Evolutionary conservation across 108 stramenopile species (phyloP), one percentile per base, ranked within the genome.

Genomic region (Bacterosira constricta): DNA sequence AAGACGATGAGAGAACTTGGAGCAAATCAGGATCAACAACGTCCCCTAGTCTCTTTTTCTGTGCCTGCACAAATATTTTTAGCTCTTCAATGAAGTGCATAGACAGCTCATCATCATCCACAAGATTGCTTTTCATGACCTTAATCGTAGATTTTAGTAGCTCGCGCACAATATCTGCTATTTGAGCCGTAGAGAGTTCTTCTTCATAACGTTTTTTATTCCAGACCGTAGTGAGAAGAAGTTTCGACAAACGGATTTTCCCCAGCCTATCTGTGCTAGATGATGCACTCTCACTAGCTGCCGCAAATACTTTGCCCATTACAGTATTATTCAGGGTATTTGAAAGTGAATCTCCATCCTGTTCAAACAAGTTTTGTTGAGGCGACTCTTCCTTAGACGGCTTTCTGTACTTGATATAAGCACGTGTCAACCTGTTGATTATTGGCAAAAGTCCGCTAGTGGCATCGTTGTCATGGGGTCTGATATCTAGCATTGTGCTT

Each of bases 181-280:
- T 42, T 41, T 71, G 63, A n/a, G 29, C 15, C 2, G 62, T 15
- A 4, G 63, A 20, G 31, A 79, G 54, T 36, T 26, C 53, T 1
- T 23, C 35, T 11, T 66, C 64, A 7, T n/a, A 26, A 17, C 30
- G 37, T 37, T 45, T 61, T 27, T 46, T 13, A 51, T 51, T 58
- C 66, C 75, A 77, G 21, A 77, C 23, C 27, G 51, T 54, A 44
- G 27, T 57, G 49, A 69, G 46, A 31, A 77, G 56, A 31, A 77
- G 76, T 56, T 38, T 69, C n/a, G 68, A 57, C n/a, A 64, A 55
- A 30, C 36, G 18, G n/a, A 73, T 36, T 17, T 7, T 15, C 18
- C 49, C 35, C 17, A 52, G 46, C 8, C 34, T 7, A 15, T 11
- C 11, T 1, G 11, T 4, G 2, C 39, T 26, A 12, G 8, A 21